Percentiles rank a stretch among this genome's conserved stretches.
These are phyloP conservation scores for Urochloa ruziziensis DNA, from an alignment of 176 grass and related monocot species.

Conservation along the genomic window DNA sequence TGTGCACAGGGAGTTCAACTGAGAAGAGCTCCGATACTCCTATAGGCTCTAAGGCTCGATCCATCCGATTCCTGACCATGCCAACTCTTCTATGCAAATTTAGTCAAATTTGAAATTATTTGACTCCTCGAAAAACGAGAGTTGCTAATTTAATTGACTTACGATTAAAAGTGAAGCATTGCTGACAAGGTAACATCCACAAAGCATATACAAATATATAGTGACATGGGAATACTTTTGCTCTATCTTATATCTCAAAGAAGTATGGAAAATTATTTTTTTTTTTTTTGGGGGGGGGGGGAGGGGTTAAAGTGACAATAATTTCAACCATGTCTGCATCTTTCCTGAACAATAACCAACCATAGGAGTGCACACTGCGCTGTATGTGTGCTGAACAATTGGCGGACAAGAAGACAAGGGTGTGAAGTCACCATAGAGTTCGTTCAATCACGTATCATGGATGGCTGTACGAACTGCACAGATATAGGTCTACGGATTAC, in stretches of 20 bases:
- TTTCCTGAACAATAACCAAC: not conserved
- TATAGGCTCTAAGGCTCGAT: no score
- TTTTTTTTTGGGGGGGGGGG: no score
- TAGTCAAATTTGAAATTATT: no score
- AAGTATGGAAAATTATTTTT: not conserved
- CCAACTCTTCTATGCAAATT: no score
- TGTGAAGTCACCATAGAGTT: not conserved
- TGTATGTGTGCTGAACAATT: not conserved
- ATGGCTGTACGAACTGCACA: not conserved
- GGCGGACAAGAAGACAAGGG: slow-evolving; percentile 1
- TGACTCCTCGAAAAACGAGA: no score
- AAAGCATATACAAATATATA: not conserved
- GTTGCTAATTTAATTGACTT: not conserved
- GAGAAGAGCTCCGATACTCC: no score
- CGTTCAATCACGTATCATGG: not conserved
- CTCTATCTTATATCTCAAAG: not conserved
- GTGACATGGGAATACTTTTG: not conserved
- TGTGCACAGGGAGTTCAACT: no score
- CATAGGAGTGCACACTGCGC: not conserved
- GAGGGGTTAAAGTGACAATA: no score
- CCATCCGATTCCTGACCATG: no score
- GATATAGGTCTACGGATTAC: not conserved
- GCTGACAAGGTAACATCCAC: no score
- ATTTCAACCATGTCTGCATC: not conserved
- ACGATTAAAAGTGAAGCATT: not conserved